Base-by-base conservation (phyloP, 2,329 filamentous ascomycete genomes). In the Fusarium algeriense region DNA sequence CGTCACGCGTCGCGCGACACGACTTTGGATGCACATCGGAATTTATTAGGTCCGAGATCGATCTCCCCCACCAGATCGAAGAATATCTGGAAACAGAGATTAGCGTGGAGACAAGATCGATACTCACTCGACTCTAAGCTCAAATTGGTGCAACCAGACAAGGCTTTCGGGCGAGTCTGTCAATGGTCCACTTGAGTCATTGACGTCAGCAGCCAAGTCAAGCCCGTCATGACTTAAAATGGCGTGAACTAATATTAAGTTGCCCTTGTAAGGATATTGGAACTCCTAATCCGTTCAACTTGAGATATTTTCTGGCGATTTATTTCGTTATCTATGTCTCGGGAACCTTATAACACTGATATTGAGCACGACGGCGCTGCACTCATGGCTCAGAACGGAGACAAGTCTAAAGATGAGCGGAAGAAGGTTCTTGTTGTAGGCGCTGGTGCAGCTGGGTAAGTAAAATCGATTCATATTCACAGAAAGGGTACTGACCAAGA, bases 151-250 rank as follows among this genome's bases (percentile, higher is more conserved):
- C 2, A 67, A 35, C 4, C 15, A 58, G 26, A 20, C 44, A 59
- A 50, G 28, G 34, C 35, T 48, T 26, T 19, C 4, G 3, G 23
- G 8, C 53, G 40, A 48, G 43, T 43, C 52, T 44, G 43, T 15
- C 19, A 59, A 17, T 53, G 52, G 60, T 44, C 62, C 26, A 56
- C 34, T 34, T n/a, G 52, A 70, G 67, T 70, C 68, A 67, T 67
- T 70, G 68, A 70, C 68, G 68, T 70, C 68, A 67, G 53, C 34
- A 49, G 17, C 40, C n/a, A 63, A 70, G 67, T 70, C 68, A 66
- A 67, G 67, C 53, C 61, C 68, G 68, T 70, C 68, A 70, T 70
- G 62, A 67, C 67, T 70, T 62, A 3, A 15, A 14, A 10, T 48
- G 5, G 32, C 4, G 10, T 46, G 20, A 30, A 53, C 53, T 56